A percentile compares a stretch with the other conserved stretches of the same genome.
These are phyloP conservation scores for Piromyces finnis DNA, from an alignment of 192 early-diverging fungal species.

Conservation along the genomic window DNA sequence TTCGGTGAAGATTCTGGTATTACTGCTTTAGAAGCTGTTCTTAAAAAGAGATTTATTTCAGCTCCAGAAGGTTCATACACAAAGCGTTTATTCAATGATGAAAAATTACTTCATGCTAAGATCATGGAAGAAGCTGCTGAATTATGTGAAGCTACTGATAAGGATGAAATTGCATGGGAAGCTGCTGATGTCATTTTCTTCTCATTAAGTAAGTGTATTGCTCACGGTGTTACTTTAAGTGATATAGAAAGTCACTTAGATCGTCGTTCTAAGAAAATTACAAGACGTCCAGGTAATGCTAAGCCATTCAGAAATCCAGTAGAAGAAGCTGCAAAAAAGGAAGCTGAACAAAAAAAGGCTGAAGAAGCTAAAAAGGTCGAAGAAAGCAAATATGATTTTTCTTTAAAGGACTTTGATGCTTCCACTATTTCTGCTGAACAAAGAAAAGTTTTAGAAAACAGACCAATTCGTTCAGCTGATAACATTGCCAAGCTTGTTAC, in stretches of 20 bases:
- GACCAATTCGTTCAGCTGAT: constrained; percentile 81
- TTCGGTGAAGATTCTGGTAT: constrained; percentile 71
- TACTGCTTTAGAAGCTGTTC: constrained; percentile 42
- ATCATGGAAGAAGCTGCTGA: constrained; percentile 93
- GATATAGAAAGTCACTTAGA: constrained; percentile 84
- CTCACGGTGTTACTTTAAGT: constrained; percentile 54
- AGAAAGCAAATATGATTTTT: constrained; percentile 1
- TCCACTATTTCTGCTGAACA: neutral
- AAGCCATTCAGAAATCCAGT: constrained; percentile 52
- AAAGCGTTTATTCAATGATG: constrained; percentile 66
- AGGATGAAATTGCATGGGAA: constrained; percentile 81
- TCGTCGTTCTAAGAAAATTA: constrained; percentile 61
- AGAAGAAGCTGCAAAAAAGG: too few relatives aligned
- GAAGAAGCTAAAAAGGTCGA: neutral
- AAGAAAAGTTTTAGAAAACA: constrained; percentile 42
- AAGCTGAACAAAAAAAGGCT: neutral
- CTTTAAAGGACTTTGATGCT: constrained; percentile 1
- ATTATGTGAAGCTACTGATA: constrained; percentile 55
- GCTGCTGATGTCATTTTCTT: constrained; percentile 95
- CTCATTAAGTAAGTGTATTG: constrained; percentile 69
- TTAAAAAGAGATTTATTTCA: constrained; percentile 42
- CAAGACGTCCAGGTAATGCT: constrained; percentile 77
- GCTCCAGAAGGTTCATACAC: constrained; percentile 90
- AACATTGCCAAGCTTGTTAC: constrained; percentile 73
- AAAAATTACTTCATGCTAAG: constrained; percentile 66